phyloP scores from a whole-genome alignment of 2,329 filamentous ascomycete genomes.

The Gaeumannomyces tritici region DNA sequence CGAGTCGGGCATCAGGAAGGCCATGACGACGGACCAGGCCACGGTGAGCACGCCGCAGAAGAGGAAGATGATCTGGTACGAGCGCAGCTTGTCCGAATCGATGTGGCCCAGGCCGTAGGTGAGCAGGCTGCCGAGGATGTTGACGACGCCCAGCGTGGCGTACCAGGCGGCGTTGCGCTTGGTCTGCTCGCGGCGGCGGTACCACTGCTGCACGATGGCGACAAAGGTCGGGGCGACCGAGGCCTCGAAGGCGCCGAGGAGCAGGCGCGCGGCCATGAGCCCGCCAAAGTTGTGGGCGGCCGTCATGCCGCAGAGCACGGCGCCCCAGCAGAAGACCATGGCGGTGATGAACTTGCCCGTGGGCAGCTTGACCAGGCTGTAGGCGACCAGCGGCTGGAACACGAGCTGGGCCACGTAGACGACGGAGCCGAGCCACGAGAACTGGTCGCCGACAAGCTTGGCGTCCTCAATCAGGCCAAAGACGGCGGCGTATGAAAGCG shows the following conservation, averaged over 20 bases:
- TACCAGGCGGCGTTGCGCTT: constrained; percentile 49
- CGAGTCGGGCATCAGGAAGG: constrained; percentile 38
- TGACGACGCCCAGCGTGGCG: constrained; percentile 49
- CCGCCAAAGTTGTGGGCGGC: constrained; percentile 21
- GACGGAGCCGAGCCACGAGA: constrained; percentile 20
- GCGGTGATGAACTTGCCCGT: constrained; percentile 15
- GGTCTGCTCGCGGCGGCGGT: constrained; percentile 48
- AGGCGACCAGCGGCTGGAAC: constrained; percentile 13
- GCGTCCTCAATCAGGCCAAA: constrained; percentile 11
- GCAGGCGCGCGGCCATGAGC: constrained; percentile 25
- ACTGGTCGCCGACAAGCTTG: constrained; percentile 10
- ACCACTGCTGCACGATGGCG: constrained; percentile 54
- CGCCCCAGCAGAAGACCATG: constrained; percentile 15
- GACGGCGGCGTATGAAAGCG: constrained; percentile 12
- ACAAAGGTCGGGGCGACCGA: constrained; percentile 40
- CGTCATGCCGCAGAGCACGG: constrained; percentile 15
- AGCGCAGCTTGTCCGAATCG: constrained; percentile 28
- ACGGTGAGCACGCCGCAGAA: constrained; percentile 44
- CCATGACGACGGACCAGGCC: constrained; percentile 32
- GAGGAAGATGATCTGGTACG: constrained; percentile 40
- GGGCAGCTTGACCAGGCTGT: constrained; percentile 14
- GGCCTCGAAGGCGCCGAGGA: constrained; percentile 27
- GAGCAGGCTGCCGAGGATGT: constrained; percentile 45
- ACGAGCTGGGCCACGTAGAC: constrained; percentile 24
- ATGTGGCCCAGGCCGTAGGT: constrained; percentile 52